Evolutionary conservation across 2,329 filamentous ascomycete genomes (phyloP).

Genomic region (Ilyonectria robusta): DNA sequence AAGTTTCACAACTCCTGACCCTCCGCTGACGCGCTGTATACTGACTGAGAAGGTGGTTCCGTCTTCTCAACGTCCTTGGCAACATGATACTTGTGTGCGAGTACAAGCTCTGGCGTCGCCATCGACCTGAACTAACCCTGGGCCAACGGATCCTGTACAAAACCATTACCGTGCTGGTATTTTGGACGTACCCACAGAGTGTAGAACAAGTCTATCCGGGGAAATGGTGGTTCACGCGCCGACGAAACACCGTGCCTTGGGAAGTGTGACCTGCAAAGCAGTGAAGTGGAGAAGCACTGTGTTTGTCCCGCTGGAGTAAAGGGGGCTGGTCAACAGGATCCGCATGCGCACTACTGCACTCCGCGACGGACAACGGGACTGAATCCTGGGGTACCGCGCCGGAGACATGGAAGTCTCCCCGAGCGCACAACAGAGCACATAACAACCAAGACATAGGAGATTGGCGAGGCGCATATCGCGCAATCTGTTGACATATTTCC

Average conservation of each 20-base stretch:
- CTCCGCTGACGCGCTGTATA: neutral
- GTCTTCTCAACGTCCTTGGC: conserved; percentile 56
- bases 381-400: conserved; percentile 35
- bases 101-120: conserved; percentile 56
- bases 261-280: conserved; percentile 11
- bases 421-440: conserved; percentile 5
- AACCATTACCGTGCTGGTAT: conserved; percentile 51
- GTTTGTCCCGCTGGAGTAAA: conserved; percentile 24
- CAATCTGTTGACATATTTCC: conserved; percentile 7
- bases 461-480: conserved; percentile 16
- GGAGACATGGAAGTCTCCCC: conserved; percentile 41
- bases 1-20: conserved; percentile 34
- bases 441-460: conserved; percentile 12
- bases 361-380: conserved; percentile 33
- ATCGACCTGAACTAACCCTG: conserved; percentile 49
- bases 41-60: conserved; percentile 51
- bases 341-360: conserved; percentile 28
- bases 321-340: conserved; percentile 21
- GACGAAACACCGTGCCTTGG: neutral
- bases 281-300: neutral
- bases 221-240: conserved; percentile 45
- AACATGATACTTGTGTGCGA: conserved; percentile 56
- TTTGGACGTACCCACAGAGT: conserved; percentile 59
- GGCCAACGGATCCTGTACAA: conserved; percentile 46
- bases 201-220: conserved; percentile 56